These are phyloP conservation scores for Hypholoma sublateritium DNA, from an alignment of 768 basidiomycete genomes.

Conservation along the genomic window DNA sequence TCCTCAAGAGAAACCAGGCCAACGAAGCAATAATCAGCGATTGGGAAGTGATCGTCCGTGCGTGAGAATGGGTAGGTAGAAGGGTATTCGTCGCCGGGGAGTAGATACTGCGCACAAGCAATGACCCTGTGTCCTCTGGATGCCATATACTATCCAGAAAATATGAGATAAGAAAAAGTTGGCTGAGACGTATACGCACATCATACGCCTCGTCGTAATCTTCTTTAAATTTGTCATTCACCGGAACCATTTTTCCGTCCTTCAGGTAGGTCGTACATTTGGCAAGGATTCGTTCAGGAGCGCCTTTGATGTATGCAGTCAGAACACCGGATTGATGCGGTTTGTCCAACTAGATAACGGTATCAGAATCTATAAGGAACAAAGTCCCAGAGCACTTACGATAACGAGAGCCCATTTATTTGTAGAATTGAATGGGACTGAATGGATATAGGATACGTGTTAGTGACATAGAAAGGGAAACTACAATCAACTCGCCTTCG, in stretches of 20 bases:
- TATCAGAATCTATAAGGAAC: not conserved
- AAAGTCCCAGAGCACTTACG: conserved; percentile 33
- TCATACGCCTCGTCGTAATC: conserved; percentile 63
- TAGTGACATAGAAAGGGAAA: not conserved
- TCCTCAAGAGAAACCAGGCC: conserved; percentile 69
- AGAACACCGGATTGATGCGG: conserved; percentile 47
- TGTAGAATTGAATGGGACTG: conserved; percentile 70
- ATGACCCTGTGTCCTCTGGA: conserved; percentile 76
- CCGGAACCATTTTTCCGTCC: conserved; percentile 45
- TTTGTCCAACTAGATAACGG: conserved; percentile 48
- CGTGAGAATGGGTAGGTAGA: conserved; percentile 51
- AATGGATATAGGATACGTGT: not conserved
- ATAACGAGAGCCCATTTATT: conserved; percentile 77
- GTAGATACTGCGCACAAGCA: conserved; percentile 63
- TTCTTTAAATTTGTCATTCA: conserved; percentile 54
- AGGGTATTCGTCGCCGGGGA: conserved; percentile 49
- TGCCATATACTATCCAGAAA: conserved; percentile 59
- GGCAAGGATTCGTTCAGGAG: conserved; percentile 65
- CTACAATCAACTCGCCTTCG: conserved; percentile 36
- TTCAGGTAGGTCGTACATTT: conserved; percentile 63
- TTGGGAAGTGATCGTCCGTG: conserved; percentile 53
- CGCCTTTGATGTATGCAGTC: conserved; percentile 65
- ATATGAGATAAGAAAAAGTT: not conserved
- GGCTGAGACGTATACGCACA: conserved; percentile 30
- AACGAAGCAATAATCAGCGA: conserved; percentile 58